Percentiles rank a stretch among this genome's conserved stretches.
Evolutionary conservation across 2,329 filamentous ascomycete species (phyloP).

Genomic region (Pezicula carpinea): DNA sequence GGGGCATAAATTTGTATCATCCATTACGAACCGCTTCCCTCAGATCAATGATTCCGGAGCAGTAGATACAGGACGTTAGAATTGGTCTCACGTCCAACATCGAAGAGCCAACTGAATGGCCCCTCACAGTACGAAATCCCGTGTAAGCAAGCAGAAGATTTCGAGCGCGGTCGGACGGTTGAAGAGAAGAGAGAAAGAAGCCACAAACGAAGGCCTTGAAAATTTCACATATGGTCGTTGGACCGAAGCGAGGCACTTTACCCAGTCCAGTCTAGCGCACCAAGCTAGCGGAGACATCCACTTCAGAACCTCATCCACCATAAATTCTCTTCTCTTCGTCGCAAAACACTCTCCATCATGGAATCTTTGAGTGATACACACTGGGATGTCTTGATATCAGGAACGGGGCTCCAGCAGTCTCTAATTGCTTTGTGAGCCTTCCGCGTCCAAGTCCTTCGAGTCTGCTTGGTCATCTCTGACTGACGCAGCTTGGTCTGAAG

Average conservation of each 20-base stretch:
- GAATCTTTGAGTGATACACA: constrained; percentile 68
- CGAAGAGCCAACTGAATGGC: constrained; percentile 52
- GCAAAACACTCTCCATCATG: constrained; percentile 42
- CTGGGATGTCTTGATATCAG: constrained; percentile 77
- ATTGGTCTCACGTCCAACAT: constrained; percentile 60
- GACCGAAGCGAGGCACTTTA: neutral
- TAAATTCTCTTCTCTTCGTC: constrained; percentile 13
- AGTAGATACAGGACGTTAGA: constrained; percentile 78
- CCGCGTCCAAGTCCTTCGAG: constrained; percentile 3
- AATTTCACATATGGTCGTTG: neutral
- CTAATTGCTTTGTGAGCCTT: constrained; percentile 67
- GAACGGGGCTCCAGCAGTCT: constrained; percentile 74
- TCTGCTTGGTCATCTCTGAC: constrained; percentile 53
- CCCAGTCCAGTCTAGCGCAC: constrained; percentile 11
- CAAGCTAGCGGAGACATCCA: constrained; percentile 8
- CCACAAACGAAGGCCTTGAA: constrained; percentile 7
- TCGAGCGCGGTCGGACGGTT: constrained; percentile 36
- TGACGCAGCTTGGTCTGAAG: constrained; percentile 65
- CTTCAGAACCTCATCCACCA: constrained; percentile 2
- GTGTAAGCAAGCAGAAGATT: constrained; percentile 25
- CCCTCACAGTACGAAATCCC: constrained; percentile 32
- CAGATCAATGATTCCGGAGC: constrained; percentile 70
- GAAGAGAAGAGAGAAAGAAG: constrained; percentile 27
- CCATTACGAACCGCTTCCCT: constrained; percentile 80
- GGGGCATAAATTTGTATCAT: constrained; percentile 52